phyloP scores from a whole-genome alignment of 2,329 filamentous ascomycete species.

The Fusarium kyushuense region DNA sequence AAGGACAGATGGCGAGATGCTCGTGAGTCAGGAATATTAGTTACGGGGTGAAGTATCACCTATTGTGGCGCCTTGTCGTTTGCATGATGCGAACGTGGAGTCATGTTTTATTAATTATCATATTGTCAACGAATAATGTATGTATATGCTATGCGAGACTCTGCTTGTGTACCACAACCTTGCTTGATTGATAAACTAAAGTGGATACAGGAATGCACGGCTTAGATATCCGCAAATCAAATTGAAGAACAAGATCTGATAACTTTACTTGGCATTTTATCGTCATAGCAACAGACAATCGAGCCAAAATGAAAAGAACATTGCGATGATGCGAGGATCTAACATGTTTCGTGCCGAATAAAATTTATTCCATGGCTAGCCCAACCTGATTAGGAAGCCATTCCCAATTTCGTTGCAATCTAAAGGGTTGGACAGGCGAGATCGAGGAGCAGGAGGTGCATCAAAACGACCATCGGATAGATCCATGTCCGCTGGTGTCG shows the following conservation, averaged over 20 bases:
- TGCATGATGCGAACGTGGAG: constrained; percentile 17
- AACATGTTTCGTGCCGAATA: not conserved
- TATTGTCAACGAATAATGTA: constrained; percentile 27
- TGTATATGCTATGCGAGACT: constrained; percentile 1
- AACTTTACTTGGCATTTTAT: constrained; percentile 46
- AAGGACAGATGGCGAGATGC: not conserved
- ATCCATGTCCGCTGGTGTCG: constrained; percentile 4
- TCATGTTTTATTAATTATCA: constrained; percentile 34
- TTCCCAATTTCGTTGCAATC: constrained; percentile 2
- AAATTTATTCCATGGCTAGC: not conserved
- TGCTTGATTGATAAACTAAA: constrained; percentile 30
- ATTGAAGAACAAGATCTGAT: constrained; percentile 43
- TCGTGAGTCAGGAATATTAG: constrained; percentile 39
- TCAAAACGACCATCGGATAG: not conserved
- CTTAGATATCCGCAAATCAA: constrained; percentile 17
- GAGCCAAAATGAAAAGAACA: constrained; percentile 6
- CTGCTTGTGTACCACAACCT: constrained; percentile 13
- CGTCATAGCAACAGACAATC: constrained; percentile 35
- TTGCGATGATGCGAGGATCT: not conserved
- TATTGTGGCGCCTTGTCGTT: not conserved
- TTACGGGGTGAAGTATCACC: not conserved
- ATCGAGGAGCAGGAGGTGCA: constrained; percentile 12
- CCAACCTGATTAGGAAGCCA: not conserved
- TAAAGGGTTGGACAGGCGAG: not conserved
- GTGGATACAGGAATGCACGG: constrained; percentile 21